phyloP scores from a whole-genome alignment of 495 filamentous ascomycete species.

The Penicillium mononematosum region DNA sequence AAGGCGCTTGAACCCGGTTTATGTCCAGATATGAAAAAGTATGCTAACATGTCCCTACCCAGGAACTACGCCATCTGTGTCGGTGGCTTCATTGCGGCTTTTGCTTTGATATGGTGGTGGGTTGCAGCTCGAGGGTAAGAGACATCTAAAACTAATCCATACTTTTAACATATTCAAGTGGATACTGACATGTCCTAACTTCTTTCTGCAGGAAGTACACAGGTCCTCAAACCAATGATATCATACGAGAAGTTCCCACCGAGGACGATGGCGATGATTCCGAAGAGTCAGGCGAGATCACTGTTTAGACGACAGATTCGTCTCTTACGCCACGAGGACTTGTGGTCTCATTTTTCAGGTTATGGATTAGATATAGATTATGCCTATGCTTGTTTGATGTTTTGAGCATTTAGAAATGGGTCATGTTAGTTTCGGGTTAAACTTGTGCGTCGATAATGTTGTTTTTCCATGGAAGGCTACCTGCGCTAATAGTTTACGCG shows the following conservation, averaged over 20 bases:
- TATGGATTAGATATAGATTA: slow-evolving; percentile 6
- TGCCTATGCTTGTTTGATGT: background rate
- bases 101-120: slow-evolving; percentile 68
- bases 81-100: slow-evolving; percentile 59
- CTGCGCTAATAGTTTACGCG: background rate
- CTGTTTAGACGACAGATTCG: slow-evolving; percentile 13
- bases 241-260: slow-evolving; percentile 37
- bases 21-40: background rate
- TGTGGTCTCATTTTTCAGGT: background rate
- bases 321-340: background rate
- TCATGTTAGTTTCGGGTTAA: background rate
- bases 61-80: slow-evolving; percentile 71
- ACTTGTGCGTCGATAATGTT: background rate
- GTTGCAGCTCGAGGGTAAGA: slow-evolving; percentile 57
- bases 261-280: slow-evolving; percentile 32
- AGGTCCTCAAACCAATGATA: slow-evolving; percentile 55
- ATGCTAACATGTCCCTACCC: slow-evolving; percentile 6
- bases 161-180: background rate
- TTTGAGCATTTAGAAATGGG: background rate
- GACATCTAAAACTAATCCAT: background rate
- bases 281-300: slow-evolving; percentile 19
- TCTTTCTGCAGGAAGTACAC: slow-evolving; percentile 48
- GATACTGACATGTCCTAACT: slow-evolving; percentile 3
- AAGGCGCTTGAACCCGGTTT: background rate
- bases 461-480: background rate